Evolutionary conservation across 2,329 filamentous ascomycete species (phyloP), one percentile per base, ranked within the genome.

Genomic region (Sporothrix phasma): DNA sequence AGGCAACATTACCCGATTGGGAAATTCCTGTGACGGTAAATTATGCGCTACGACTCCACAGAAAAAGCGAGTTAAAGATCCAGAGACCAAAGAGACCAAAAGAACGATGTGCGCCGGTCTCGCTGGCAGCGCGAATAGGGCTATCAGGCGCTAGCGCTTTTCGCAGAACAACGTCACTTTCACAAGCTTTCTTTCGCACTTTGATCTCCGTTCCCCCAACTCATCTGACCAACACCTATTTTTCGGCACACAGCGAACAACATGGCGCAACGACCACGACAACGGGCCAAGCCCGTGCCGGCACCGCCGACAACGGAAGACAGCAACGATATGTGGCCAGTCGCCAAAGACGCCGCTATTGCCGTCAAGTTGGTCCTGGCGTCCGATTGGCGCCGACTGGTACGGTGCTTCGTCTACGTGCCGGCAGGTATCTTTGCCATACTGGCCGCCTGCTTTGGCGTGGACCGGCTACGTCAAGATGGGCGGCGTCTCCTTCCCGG

Each of bases 401-500:
- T 72, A 64, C 71, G 68, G 62, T 73, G 78, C 59, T 86, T 82
- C 80, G 53, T 85, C 29, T 78, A 77, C 66, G 78, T 84, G 0
- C 83, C 83, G 0, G 46, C 76, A 0, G 78, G 78, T 41, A 73
- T 79, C 62, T 68, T 76, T 26, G 67, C 72, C 24, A 76, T 78
- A 7, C 72, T 80, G 10, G 71, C 73, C 15, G 74, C 72, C 2
- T 79, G 77, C 66, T 80, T 79, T 63, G 78, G 75, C 37, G 72
- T 79, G 29, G 74, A 78, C 66, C 72, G 73, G n/a, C 68, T 80
- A n/a, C 26, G 74, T 80, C 65, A 73, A 74, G 13, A 71, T 80
- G 7, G 77, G 78, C 63, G 75, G 76, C 24, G 77, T 85, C 7
- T 76, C 80, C 0, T 87, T 87, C 66, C 83, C 83, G 0, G 80